Evolutionary conservation across 2,329 filamentous ascomycete genomes (phyloP), one percentile per base, ranked within the genome.

Genomic region (Epichloe scottii): DNA sequence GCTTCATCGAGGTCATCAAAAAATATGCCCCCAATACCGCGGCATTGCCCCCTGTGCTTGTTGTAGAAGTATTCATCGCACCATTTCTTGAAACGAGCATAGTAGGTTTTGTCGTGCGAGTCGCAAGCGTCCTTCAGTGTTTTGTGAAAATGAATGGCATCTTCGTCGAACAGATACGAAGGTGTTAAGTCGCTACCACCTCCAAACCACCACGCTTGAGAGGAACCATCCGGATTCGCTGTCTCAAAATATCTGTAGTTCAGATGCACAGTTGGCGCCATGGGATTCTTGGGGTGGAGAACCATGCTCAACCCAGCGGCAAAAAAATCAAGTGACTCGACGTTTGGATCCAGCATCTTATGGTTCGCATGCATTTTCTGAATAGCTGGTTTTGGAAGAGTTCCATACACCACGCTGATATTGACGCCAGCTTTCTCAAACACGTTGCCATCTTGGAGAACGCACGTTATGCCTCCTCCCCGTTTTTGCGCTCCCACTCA

Each of bases 171-270:
- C 34, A 98, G 79, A 66, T 97, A 98, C 39, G 79, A 82, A 0
- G 93, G 93, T 12, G 93, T 98, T 58, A 98, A 71, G 68, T 98
- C 93, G 49, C 88, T 90, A 51, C 93, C 93, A 48, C 93, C 93
- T 56, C 93, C 93, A 62, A 95, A 98, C 93, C 93, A 98, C 91
- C 93, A 98, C 7, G 89, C 85, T 57, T 91, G 89, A 49, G 76
- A 84, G 57, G 76, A 85, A 42, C 87, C 89, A 60, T 91, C 85
- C 8, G 85, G 79, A 60, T 91, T 86, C 54, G 87, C 86, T 1
- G 93, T 98, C 73, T 98, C 93, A 64, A 98, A 98, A 71, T 98
- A 98, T 52, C 93, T 83, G 75, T 97, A 97, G 74, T 98, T 98
- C 59, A 98, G 77, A 68, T 98, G 93, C 17, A 98, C 93, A 0